Evolutionary conservation across 371 early-diverging fungal genomes (phyloP).

Genomic region (Mortierella sp.): DNA sequence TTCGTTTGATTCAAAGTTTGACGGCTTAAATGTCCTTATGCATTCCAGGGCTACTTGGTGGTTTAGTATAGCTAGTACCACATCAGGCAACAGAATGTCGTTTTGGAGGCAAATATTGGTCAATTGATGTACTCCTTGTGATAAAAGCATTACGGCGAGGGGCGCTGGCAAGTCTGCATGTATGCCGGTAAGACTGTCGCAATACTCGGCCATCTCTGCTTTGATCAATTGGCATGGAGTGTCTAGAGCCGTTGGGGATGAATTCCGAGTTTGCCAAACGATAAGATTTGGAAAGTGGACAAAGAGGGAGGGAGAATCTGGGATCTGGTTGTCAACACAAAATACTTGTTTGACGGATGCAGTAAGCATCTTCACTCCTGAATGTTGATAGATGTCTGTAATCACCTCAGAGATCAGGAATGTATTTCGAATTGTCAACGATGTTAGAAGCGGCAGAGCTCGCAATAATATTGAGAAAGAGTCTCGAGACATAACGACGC

Average conservation of each 20-base stretch:
- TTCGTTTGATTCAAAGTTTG: too few species aligned
- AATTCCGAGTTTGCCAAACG: conserved; percentile 1
- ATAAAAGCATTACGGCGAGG: background rate
- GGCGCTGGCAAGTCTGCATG: background rate
- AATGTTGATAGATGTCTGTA: background rate
- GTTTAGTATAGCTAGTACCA: background rate
- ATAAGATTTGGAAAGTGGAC: background rate
- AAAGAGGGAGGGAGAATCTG: background rate
- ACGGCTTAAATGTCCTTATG: too few species aligned
- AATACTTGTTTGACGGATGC: background rate
- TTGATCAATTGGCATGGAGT: background rate
- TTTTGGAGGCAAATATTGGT: background rate
- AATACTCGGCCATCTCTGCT: background rate
- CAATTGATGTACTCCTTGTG: background rate
- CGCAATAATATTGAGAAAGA: background rate
- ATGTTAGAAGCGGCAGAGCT: background rate
- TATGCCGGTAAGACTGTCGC: background rate
- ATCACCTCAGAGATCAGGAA: background rate
- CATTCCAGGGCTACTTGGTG: too few species aligned
- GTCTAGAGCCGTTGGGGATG: background rate
- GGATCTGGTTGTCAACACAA: background rate
- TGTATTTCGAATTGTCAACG: background rate
- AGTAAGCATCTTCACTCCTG: background rate
- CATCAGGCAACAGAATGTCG: background rate
- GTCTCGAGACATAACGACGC: background rate